A percentile compares a stretch with the other conserved stretches of the same genome.
phyloP scores from a whole-genome alignment of 345 rosid species.

The Pugionium dolabratum region DNA sequence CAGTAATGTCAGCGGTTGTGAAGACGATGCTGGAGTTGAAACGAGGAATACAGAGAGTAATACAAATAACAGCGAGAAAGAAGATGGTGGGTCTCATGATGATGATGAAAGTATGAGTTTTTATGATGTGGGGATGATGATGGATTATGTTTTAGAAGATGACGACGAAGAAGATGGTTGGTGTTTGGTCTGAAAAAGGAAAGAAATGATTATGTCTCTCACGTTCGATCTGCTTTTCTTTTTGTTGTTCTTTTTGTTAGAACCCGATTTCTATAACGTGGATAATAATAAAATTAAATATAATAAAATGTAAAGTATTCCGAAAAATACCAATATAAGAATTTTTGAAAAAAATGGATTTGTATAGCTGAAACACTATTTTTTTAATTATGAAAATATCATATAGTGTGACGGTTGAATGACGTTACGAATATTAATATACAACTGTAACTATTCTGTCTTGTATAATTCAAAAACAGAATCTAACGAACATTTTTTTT shows the following conservation, averaged over 20 bases:
- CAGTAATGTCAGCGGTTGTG: slow-evolving; percentile 38
- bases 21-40: slow-evolving; percentile 17
- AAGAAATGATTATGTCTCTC: slow-evolving; percentile 35
- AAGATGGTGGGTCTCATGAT: slow-evolving; percentile 25
- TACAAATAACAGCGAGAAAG: background rate
- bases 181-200: slow-evolving; percentile 48
- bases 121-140: slow-evolving; percentile 44
- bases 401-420: too few relatives aligned
- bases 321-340: too few relatives aligned
- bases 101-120: slow-evolving; percentile 34
- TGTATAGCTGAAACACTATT: too few relatives aligned
- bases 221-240: background rate
- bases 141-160: slow-evolving; percentile 37
- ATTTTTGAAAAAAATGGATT: too few relatives aligned
- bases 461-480: too few relatives aligned
- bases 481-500: too few relatives aligned
- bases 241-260: background rate
- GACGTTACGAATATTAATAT: too few relatives aligned
- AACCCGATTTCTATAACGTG: too few relatives aligned
- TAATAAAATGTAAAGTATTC: too few relatives aligned
- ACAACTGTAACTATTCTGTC: too few relatives aligned
- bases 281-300: too few relatives aligned
- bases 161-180: slow-evolving; percentile 59
- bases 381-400: too few relatives aligned
- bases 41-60: slow-evolving; percentile 7